phyloP scores from a whole-genome alignment of 2,329 filamentous ascomycete species.

The Boeremia exigua region DNA sequence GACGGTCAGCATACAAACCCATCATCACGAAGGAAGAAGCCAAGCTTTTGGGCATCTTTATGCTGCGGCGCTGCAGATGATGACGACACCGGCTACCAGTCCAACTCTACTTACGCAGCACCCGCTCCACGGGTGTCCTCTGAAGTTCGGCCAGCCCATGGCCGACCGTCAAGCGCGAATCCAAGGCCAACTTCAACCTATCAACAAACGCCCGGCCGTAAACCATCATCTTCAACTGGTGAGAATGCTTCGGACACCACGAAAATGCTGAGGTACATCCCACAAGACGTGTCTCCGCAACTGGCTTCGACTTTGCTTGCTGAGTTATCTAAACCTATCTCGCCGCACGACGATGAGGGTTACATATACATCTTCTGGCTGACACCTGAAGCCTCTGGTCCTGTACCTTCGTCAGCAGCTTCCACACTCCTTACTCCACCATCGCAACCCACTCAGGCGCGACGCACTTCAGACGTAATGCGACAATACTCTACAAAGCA shows the following conservation, averaged over 20 bases:
- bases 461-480: constrained; percentile 43
- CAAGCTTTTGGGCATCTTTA: constrained; percentile 50
- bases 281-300: constrained; percentile 67
- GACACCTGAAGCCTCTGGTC: constrained; percentile 67
- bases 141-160: not conserved
- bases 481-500: constrained; percentile 41
- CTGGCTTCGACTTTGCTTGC: constrained; percentile 73
- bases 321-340: constrained; percentile 79
- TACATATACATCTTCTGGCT: constrained; percentile 99
- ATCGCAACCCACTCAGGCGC: constrained; percentile 47
- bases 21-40: constrained; percentile 32
- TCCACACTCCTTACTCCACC: constrained; percentile 59
- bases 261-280: constrained; percentile 70
- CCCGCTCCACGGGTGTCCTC: constrained; percentile 19
- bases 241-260: constrained; percentile 40
- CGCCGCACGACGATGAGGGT: constrained; percentile 74
- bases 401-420: constrained; percentile 57
- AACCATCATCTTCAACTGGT: not conserved
- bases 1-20: constrained; percentile 27
- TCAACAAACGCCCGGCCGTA: not conserved
- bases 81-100: constrained; percentile 41
- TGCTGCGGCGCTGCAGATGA: constrained; percentile 50
- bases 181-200: not conserved
- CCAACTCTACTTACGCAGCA: constrained; percentile 17
- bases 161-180: constrained; percentile 8